A percentile compares a stretch with the other conserved stretches of the same genome.
Evolutionary conservation across 202 grass and related monocot genomes (phyloP).

Genomic region (Elaeis oleifera): DNA sequence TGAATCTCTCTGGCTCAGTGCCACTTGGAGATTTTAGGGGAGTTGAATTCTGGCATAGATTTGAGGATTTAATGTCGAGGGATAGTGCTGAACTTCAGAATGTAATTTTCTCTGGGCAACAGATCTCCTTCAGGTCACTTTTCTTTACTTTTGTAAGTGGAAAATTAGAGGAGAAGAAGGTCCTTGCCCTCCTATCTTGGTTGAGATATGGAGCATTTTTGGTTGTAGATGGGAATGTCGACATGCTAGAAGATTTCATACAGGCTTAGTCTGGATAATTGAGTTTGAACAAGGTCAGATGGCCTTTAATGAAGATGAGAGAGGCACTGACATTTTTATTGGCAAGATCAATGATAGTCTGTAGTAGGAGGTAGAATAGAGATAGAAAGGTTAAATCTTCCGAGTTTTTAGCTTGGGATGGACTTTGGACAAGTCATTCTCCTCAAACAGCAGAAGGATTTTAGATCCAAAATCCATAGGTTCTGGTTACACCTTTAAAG

Average conservation of each 20-base stretch:
- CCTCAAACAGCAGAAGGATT: not conserved
- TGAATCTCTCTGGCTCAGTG: too few relatives aligned
- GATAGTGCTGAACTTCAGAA: not conserved
- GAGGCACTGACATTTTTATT: too few relatives aligned
- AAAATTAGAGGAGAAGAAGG: too few relatives aligned
- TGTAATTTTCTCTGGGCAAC: not conserved
- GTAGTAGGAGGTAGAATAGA: not conserved
- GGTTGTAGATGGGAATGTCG: too few relatives aligned
- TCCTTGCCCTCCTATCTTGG: too few relatives aligned
- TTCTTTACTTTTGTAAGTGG: too few relatives aligned
- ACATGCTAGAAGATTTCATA: too few relatives aligned
- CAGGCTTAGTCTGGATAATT: too few relatives aligned
- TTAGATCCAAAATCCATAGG: not conserved
- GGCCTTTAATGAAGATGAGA: too few relatives aligned
- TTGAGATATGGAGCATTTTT: too few relatives aligned
- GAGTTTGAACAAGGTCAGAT: too few relatives aligned
- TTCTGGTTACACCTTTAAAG: conserved; percentile 3
- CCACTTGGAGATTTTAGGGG: not conserved
- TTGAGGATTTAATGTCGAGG: not conserved
- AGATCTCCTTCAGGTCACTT: too few relatives aligned
- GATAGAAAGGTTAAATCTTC: not conserved
- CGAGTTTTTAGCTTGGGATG: not conserved
- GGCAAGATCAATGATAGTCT: not conserved
- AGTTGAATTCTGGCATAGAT: not conserved
- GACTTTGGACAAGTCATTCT: conserved; percentile 1